Evolutionary conservation across 2,329 filamentous ascomycete genomes (phyloP).

Genomic region (Colletotrichum godetiae): DNA sequence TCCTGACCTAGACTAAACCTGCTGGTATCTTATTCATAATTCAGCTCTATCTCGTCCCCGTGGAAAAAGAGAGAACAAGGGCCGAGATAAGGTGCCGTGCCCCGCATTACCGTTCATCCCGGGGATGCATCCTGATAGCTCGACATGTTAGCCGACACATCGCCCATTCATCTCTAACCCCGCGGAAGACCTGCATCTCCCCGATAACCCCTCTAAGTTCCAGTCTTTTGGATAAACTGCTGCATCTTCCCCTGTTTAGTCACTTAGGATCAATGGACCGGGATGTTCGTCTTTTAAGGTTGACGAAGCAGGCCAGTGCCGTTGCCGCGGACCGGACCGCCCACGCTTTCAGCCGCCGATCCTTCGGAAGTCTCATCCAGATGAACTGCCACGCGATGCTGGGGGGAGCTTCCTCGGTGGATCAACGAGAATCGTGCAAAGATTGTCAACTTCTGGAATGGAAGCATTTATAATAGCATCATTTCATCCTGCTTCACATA

Average conservation of each 20-base stretch:
- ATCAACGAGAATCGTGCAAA: neutral
- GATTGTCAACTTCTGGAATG: neutral
- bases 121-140: neutral
- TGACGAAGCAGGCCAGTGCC: neutral
- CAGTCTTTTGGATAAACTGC: neutral
- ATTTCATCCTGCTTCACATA: neutral
- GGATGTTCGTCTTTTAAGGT: neutral
- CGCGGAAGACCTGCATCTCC: neutral
- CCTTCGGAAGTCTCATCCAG: slow-evolving; percentile 8
- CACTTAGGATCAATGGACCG: slow-evolving; percentile 13
- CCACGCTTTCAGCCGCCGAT: slow-evolving; percentile 3
- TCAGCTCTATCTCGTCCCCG: neutral
- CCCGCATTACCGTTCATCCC: neutral
- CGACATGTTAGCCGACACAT: neutral
- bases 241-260: slow-evolving; percentile 30
- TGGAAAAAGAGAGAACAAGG: neutral
- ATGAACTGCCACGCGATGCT: neutral
- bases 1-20: neutral
- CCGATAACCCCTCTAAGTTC: neutral
- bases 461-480: neutral
- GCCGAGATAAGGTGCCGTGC: slow-evolving; percentile 16
- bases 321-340: slow-evolving; percentile 25
- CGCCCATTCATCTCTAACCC: neutral
- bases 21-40: neutral
- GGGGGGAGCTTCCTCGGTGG: neutral